Conservation (phyloP, 2,329 filamentous ascomycete species). For the Didymella keratinophila region DNA sequence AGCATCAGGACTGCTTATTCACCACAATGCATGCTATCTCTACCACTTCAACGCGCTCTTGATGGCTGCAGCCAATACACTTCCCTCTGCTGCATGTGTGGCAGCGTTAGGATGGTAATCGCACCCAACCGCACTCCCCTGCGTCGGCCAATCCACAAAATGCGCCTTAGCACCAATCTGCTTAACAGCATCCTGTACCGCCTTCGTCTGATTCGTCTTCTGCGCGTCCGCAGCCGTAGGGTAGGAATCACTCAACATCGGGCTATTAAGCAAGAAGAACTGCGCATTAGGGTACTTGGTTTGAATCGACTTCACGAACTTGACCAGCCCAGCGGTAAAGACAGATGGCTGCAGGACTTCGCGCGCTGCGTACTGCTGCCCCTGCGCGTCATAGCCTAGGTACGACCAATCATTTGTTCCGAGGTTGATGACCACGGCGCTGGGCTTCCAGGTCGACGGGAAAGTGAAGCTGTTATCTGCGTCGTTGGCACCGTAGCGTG, state of each 20-base stretch:
- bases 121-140: constrained; percentile 53
- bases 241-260: constrained; percentile 53
- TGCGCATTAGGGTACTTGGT: constrained; percentile 48
- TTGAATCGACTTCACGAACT: constrained; percentile 47
- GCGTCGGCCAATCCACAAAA: constrained; percentile 55
- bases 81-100: constrained; percentile 47
- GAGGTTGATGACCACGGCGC: constrained; percentile 56
- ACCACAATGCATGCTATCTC: constrained; percentile 4
- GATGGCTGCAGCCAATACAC: constrained; percentile 47
- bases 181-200: constrained; percentile 28
- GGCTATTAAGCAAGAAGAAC: constrained; percentile 54
- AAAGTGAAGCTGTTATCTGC: constrained; percentile 51
- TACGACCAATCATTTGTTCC: constrained; percentile 57
- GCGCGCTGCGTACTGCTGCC: constrained; percentile 21
- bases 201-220: constrained; percentile 18
- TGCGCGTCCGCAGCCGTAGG: constrained; percentile 50
- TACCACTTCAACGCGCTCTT: constrained; percentile 27
- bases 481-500: constrained; percentile 55
- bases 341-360: constrained; percentile 14
- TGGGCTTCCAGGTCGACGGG: constrained; percentile 39
- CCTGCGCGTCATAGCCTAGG: constrained; percentile 11
- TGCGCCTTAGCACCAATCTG: constrained; percentile 46
- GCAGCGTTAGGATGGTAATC: constrained; percentile 55
- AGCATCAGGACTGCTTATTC: not conserved
- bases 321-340: constrained; percentile 30